A percentile compares a stretch with the other conserved stretches of the same genome.
Evolutionary conservation across 108 stramenopile genomes (phyloP).

Genomic region (Cyclotella baltica): DNA sequence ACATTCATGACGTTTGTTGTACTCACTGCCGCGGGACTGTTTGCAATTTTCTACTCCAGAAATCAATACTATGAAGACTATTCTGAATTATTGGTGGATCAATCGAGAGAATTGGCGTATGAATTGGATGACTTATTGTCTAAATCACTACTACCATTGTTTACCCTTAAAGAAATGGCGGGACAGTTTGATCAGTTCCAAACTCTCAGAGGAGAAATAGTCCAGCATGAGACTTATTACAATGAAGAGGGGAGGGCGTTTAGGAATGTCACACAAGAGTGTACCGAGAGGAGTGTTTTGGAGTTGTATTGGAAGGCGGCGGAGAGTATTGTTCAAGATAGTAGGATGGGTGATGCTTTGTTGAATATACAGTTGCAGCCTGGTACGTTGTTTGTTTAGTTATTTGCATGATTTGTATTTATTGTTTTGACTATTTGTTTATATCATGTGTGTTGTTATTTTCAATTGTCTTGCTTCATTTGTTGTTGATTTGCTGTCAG

Average conservation of each 20-base stretch:
- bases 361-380: background rate
- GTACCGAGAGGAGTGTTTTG: background rate
- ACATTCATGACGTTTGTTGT: background rate
- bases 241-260: background rate
- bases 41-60: background rate
- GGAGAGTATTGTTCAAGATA: background rate
- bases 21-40: background rate
- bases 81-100: background rate
- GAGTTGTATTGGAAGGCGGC: background rate
- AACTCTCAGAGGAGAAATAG: background rate
- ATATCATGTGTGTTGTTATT: no score
- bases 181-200: background rate
- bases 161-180: conserved; percentile 2
- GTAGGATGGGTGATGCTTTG: conserved; percentile 2
- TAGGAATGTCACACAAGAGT: background rate
- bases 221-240: background rate
- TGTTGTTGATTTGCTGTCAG: no score
- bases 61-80: background rate
- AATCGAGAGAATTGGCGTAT: background rate
- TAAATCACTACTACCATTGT: background rate
- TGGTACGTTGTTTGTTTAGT: no score
- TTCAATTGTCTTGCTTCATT: no score
- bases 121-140: background rate
- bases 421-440: no score
- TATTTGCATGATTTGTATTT: no score